Base-by-base conservation (phyloP, 345 rosid species). In the Cardamine chenopodiifolia region DNA sequence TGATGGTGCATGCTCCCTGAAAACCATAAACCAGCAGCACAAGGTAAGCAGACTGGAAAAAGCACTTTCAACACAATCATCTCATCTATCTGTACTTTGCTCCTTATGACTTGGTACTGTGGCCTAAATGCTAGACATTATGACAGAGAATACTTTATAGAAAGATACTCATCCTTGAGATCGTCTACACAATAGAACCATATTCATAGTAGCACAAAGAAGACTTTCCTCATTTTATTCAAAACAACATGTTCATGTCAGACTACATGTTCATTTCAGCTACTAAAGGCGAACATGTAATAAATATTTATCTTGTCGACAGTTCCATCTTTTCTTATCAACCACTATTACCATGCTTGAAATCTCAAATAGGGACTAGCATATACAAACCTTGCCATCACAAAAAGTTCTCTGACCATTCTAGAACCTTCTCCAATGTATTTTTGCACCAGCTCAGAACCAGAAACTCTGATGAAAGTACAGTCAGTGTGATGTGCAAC, bases 401-500 rank as follows among this genome's bases (percentile, higher is more conserved):
- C 98, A 62, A 96, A 96, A 29, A 96, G 94, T 83, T 95, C 99
- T 73, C 99, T 84, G 68, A 95, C 98, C 99, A 96, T 96, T 83
- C 99, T 87, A 58, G 98, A 96, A 50, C 98, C 99, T 85, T 92
- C 98, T 68, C 99, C 99, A 79, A 95, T 92, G 82, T 95, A 95
- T 61, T 95, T 92, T 81, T 92, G 97, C 66, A 95, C 99, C 55
- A 95, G 82, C 81, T 92, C 98, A 23, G 98, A 94, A 74, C 98
- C 97, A 80, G 95, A 94, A 72, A 95, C 99, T 90, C 99, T 90
- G 79, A 95, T 95, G 84, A 95, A 95, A 40, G 99, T 95, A 83
- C 97, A 95, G 80, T 95, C 99, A 55, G 99, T 95, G 78, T 95
- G 99, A 83, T 95, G 99, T 35, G 99, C 99, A 73, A 95, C 99